Evolutionary conservation across 306 rosid genomes (phyloP).

Genomic region (Boehmeria nivea): DNA sequence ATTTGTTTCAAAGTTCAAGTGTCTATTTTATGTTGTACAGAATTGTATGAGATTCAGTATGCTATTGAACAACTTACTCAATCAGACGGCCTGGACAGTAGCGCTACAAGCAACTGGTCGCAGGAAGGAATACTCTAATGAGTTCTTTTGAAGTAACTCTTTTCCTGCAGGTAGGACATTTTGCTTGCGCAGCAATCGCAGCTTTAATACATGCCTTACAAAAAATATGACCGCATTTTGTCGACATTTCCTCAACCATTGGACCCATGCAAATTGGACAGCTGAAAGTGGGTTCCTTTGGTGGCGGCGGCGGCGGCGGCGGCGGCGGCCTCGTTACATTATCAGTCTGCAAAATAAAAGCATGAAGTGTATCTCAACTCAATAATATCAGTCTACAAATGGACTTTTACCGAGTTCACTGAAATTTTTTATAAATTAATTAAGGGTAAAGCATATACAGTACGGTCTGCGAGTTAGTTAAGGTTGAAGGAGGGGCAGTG

Average conservation of each 20-base stretch:
- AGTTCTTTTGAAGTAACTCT: conserved; percentile 49
- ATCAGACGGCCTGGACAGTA: conserved; percentile 4
- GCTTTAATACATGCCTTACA: conserved; percentile 59
- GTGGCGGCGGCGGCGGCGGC: conserved; percentile 55
- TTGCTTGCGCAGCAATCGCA: conserved; percentile 37
- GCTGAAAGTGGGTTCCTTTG: conserved; percentile 60
- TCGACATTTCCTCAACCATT: conserved; percentile 58
- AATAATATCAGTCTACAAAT: not conserved
- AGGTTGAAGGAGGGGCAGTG: no score
- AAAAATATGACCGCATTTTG: conserved; percentile 92
- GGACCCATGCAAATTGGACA: conserved; percentile 79
- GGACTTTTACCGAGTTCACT: no score
- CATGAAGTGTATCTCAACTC: not conserved
- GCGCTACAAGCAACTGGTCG: conserved; percentile 41
- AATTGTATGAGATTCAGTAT: no score
- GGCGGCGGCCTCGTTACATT: conserved; percentile 22
- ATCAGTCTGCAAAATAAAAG: conserved; percentile 37
- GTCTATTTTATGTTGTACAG: no score
- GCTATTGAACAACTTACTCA: conserved; percentile 30
- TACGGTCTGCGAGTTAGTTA: no score
- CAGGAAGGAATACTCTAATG: conserved; percentile 71
- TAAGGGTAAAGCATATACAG: no score
- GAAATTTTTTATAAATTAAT: no score
- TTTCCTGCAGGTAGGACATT: conserved; percentile 85
- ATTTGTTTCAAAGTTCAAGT: no score